These are phyloP conservation scores for Zoysia pacifica DNA, from an alignment of 176 grass and related monocot species.

Conservation along the genomic window DNA sequence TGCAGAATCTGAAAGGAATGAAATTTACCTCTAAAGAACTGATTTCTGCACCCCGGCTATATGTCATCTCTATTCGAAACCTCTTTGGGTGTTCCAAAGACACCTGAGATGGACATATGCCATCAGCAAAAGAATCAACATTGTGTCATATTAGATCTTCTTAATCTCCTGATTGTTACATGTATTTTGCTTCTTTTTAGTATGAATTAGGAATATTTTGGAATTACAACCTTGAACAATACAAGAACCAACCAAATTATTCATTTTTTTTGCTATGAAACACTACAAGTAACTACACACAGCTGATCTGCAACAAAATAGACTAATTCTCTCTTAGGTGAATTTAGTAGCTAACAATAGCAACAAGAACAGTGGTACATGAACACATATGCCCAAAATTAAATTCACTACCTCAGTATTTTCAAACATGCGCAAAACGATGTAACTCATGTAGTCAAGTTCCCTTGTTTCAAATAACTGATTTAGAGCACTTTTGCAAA, in stretches of 20 bases:
- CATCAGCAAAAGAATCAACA: slow-evolving; percentile 32
- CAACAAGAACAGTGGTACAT: background rate
- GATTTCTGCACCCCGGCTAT: slow-evolving; percentile 90
- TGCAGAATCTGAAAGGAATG: slow-evolving; percentile 25
- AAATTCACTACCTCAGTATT: slow-evolving; percentile 77
- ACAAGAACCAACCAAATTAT: slow-evolving; percentile 10
- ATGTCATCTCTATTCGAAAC: slow-evolving; percentile 98
- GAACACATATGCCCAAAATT: background rate
- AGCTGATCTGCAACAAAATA: background rate
- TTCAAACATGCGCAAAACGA: slow-evolving; percentile 94
- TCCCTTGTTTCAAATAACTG: slow-evolving; percentile 70
- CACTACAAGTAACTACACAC: background rate
- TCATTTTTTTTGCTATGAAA: slow-evolving; percentile 13
- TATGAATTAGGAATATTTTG: background rate
- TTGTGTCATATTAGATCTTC: slow-evolving; percentile 12
- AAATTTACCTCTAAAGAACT: slow-evolving; percentile 71
- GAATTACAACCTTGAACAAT: slow-evolving; percentile 15
- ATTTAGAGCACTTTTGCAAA: slow-evolving; percentile 65
- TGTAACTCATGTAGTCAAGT: slow-evolving; percentile 98
- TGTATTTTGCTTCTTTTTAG: background rate
- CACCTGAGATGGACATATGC: slow-evolving; percentile 52
- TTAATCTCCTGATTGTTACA: slow-evolving; percentile 13
- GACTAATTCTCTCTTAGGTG: background rate
- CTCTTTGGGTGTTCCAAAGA: slow-evolving; percentile 90
- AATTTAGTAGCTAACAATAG: background rate